Base-by-base conservation (phyloP, 495 filamentous ascomycete species). In the Neurospora intermedia region DNA sequence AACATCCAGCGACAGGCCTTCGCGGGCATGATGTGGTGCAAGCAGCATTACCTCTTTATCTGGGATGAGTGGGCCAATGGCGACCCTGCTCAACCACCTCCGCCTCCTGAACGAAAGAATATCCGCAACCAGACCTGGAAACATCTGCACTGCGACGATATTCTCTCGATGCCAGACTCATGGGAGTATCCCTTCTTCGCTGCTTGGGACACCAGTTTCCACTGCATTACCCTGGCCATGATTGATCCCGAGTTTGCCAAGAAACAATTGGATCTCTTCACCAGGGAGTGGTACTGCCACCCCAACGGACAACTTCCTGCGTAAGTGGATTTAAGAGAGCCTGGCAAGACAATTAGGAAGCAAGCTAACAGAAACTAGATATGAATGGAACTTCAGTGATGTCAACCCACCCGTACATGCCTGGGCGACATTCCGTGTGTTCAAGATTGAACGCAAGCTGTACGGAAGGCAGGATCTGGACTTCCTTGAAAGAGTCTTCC, bases 171-270 rank as follows among this genome's bases (percentile, higher is more conserved):
- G 94, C 95, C 95, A 6, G 95, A 98, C 77, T 97, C 93, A 0
- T 98, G 95, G 95, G 95, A 98, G 78, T 98, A 98, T 78, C 95
- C 95, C 0, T 98, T 98, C 85, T 98, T 98, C 80, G 94, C 94
- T 16, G 95, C 95, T 1, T 98, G 95, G 95, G 95, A 98, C 77
- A 94, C 93, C 45, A 94, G 94, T 4, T 98, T 98, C 83, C 95
- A 98, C 80, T 96, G 93, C 78, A 97, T 98, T 76, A 93, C 94
- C 3, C 82, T 98, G 73, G 92, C 95, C 10, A 97, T 98, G 94
- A 94, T 98, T 71, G 95, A 98, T 75, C 95, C 95, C 0, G 95
- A 97, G 40, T 97, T 97, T 75, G 94, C 95, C 20, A 98, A 98
- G 88, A 97, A 96, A 84, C 95, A 98, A 80, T 88, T 98, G 27